Conservation (phyloP, 495 filamentous ascomycete species). For the Hyaloscypha finlandica region DNA sequence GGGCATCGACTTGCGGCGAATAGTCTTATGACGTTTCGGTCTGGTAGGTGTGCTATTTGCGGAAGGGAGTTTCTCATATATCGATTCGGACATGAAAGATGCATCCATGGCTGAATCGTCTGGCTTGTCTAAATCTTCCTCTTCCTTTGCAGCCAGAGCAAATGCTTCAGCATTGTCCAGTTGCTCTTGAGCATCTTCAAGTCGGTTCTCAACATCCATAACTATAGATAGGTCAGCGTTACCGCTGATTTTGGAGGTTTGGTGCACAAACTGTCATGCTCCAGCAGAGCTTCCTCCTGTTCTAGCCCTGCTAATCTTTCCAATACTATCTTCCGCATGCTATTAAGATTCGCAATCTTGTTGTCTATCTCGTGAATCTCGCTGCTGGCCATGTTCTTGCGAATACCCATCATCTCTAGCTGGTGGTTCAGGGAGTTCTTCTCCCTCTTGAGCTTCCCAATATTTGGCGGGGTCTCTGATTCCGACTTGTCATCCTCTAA, state of each 20-base stretch:
- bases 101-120: slow-evolving; percentile 60
- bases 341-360: slow-evolving; percentile 91
- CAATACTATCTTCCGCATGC: slow-evolving; percentile 90
- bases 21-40: slow-evolving; percentile 65
- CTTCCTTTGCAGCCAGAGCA: slow-evolving; percentile 51
- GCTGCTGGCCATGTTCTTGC: slow-evolving; percentile 96
- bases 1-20: slow-evolving; percentile 79
- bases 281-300: slow-evolving; percentile 85
- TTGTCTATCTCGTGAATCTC: slow-evolving; percentile 97
- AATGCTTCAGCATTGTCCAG: slow-evolving; percentile 67
- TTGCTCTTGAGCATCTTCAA: slow-evolving; percentile 83
- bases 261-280: slow-evolving; percentile 71
- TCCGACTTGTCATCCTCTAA: slow-evolving; percentile 58
- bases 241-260: not conserved
- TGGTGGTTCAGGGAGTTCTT: slow-evolving; percentile 74
- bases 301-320: slow-evolving; percentile 89
- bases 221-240: slow-evolving; percentile 49
- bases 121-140: slow-evolving; percentile 52
- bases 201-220: slow-evolving; percentile 76
- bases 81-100: slow-evolving; percentile 95
- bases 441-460: slow-evolving; percentile 74
- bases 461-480: slow-evolving; percentile 47
- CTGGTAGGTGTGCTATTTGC: slow-evolving; percentile 50
- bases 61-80: slow-evolving; percentile 88
- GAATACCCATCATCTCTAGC: slow-evolving; percentile 85